Conservation (phyloP, 306 rosid species). For the Quercus bicolor region DNA sequence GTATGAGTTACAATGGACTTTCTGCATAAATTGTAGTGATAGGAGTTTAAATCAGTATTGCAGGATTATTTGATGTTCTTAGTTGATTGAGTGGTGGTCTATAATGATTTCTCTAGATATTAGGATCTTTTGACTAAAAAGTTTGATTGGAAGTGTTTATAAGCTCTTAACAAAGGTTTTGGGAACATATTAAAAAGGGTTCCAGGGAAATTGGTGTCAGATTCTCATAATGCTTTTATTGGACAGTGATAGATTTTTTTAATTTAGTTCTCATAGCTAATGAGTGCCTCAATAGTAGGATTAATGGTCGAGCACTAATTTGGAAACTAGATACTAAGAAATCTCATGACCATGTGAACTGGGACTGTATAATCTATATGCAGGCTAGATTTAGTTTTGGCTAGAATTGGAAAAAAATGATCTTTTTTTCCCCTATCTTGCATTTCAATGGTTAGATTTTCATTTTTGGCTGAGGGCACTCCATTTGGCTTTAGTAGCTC, state of each 20-base stretch:
- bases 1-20: neutral
- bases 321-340: neutral
- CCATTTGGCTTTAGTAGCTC: neutral
- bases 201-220: neutral
- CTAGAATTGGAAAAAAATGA: neutral
- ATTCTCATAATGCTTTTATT: neutral
- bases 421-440: neutral
- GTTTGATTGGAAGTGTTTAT: neutral
- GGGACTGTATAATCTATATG: neutral
- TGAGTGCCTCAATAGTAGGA: neutral
- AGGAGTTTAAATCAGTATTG: neutral
- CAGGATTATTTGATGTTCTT: neutral
- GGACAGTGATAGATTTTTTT: neutral
- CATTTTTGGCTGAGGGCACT: neutral
- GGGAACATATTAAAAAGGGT: neutral
- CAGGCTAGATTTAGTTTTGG: neutral
- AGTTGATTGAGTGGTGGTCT: neutral
- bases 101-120: neutral
- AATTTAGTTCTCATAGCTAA: neutral
- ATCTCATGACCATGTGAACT: neutral
- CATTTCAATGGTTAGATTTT: neutral
- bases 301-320: neutral
- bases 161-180: neutral
- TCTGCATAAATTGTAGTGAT: neutral
- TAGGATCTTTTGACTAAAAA: neutral